phyloP scores from a whole-genome alignment of 2,329 filamentous ascomycete species.

The Stachybotrys echinatus region DNA sequence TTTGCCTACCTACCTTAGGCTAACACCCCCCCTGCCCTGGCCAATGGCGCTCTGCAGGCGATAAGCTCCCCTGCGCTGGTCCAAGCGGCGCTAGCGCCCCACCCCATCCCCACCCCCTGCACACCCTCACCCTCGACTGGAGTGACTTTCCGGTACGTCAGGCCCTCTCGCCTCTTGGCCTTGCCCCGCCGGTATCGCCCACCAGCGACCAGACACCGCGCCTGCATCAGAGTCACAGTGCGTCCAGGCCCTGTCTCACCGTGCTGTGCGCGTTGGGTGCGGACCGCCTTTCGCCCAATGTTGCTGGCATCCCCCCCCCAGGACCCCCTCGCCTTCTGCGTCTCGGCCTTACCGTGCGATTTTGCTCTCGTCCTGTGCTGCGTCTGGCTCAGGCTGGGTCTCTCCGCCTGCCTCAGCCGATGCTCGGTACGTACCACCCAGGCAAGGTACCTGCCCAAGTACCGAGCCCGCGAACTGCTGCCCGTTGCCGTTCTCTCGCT shows the following conservation, averaged over 20 bases:
- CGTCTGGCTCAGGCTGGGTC: neutral
- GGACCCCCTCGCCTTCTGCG: neutral
- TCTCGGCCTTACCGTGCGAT: neutral
- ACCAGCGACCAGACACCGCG: neutral
- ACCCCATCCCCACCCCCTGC: neutral
- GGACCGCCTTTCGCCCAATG: neutral
- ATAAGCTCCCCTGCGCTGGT: conserved; percentile 3
- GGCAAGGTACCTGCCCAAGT: neutral
- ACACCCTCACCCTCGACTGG: neutral
- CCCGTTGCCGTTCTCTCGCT: neutral
- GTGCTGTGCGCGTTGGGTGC: neutral
- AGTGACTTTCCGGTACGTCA: neutral
- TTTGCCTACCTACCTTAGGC: no score
- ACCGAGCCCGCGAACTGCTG: neutral
- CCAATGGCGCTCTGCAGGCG: conserved; percentile 2
- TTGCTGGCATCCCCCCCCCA: neutral
- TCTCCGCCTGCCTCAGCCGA: neutral
- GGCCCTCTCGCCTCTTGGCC: neutral
- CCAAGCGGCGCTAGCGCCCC: neutral
- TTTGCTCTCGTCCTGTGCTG: neutral
- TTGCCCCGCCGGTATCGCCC: neutral
- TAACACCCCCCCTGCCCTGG: no score
- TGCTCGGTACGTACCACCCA: neutral
- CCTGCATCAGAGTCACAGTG: neutral
- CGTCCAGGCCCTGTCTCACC: neutral